These are phyloP conservation scores for Suhomyces wounanorum DNA, from an alignment of 1,139 yeast genomes.

Conservation along the genomic window DNA sequence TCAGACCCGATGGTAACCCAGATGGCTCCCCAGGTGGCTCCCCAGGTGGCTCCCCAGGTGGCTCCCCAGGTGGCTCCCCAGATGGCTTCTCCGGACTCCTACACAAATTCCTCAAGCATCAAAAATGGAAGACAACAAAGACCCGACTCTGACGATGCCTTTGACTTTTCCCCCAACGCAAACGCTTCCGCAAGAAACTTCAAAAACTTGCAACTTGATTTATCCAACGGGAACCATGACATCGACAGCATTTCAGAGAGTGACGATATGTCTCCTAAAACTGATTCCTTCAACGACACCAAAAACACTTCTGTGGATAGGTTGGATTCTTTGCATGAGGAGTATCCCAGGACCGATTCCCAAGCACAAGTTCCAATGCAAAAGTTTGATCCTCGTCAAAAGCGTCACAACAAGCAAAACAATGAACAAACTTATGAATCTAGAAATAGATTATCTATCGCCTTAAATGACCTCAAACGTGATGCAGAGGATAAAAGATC, in stretches of 20 bases:
- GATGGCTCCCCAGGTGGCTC: too few relatives aligned
- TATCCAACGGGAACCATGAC: conserved; percentile 15
- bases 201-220: conserved; percentile 34
- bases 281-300: conserved; percentile 20
- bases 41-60: neutral
- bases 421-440: neutral
- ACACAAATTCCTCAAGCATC: neutral
- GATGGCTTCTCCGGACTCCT: conserved; percentile 9
- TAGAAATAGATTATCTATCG: conserved; percentile 27
- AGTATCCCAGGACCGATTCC: neutral
- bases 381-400: conserved; percentile 11
- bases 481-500: conserved; percentile 32
- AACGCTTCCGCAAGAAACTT: conserved; percentile 23
- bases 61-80: neutral
- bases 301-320: conserved; percentile 21
- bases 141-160: conserved; percentile 14
- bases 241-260: conserved; percentile 13
- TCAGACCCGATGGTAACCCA: neutral
- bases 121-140: neutral
- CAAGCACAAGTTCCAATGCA: neutral
- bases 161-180: conserved; percentile 19
- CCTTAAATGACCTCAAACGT: conserved; percentile 33
- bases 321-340: conserved; percentile 1
- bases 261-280: conserved; percentile 15
- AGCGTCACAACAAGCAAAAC: conserved; percentile 6